Evolutionary conservation across 106 monocot species (phyloP), one percentile per base, ranked within the genome.

Genomic region (Triglochin maritima): DNA sequence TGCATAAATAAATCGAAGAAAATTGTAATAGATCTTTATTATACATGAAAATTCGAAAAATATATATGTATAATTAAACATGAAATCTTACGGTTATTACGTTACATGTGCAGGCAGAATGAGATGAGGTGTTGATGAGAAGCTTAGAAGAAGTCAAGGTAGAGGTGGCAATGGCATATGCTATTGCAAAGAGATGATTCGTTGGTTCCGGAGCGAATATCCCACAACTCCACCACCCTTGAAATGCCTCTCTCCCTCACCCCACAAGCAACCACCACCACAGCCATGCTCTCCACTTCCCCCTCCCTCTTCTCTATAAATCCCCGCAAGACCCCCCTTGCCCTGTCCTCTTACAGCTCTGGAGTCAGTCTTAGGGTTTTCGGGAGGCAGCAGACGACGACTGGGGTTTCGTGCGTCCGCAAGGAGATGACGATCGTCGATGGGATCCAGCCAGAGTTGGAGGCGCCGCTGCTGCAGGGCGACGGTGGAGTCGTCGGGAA

Each of bases 361-460:
- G 4, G 14, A 9, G 56, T 29, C 9, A 59, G 12, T 1, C 46
- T 14, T 8, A 10, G 50, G 14, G 9, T 46, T 8, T 6, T 4
- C 44, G 44, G 56, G 69, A 14, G 5, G 47, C 3, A 5, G 45
- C 54, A 29, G 62, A 44, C 11, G 4, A 64, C 42, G 53, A n/a
- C 64, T 13, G 9, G 7, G 64, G 56, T 14, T 11, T 15, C 43
- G n/a, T 6, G 7, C n/a, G n/a, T 5, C 46, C 11, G 52, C 1
- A 29, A 29, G 67, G 74, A 11, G 29, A 75, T 68, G 60, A 17
- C 51, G 7, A 66, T 76, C 56, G 11, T 14, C 48, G 72, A 79
- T 60, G 76, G 12, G 49, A 67, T 5, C 5, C 53, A 44, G 60
- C 47, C 50, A 7, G 77, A 82, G 63, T 50, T 71, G 47, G 82